Conservation (phyloP, 306 rosid genomes). For the Citrullus colocynthis region DNA sequence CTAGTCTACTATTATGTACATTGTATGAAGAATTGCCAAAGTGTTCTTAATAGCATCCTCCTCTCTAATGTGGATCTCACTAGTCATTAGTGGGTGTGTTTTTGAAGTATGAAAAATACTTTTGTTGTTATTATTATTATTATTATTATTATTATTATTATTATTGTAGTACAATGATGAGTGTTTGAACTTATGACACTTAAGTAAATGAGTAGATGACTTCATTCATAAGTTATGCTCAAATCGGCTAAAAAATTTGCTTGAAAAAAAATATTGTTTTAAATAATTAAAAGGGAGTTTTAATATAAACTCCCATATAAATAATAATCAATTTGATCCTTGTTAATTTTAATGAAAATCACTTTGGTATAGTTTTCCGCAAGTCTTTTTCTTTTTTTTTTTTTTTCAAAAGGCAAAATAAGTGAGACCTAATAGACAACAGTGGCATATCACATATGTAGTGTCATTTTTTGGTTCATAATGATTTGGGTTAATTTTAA, state of each 20-base stretch:
- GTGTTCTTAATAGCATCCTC: neutral
- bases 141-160: too few species aligned
- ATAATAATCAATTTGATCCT: neutral
- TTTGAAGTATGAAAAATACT: neutral
- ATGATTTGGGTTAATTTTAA: too few species aligned
- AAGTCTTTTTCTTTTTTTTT: too few species aligned
- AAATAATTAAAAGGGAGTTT: neutral
- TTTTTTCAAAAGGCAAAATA: too few species aligned
- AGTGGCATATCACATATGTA: neutral
- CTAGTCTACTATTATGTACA: neutral
- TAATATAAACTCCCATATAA: neutral
- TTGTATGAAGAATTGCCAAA: neutral
- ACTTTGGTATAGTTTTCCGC: too few species aligned
- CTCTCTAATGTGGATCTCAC: neutral
- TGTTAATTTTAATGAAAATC: too few species aligned
- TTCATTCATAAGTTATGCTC: neutral
- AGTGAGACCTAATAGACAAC: neutral
- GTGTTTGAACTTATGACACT: neutral
- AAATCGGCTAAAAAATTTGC: neutral
- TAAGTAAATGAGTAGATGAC: neutral
- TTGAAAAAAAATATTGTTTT: too few species aligned
- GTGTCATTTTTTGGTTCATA: too few species aligned
- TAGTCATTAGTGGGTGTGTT: neutral
- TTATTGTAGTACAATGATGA: neutral
- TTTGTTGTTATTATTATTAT: too few species aligned